Base-by-base conservation (phyloP, 345 rosid species). In the Microcos paniculata region DNA sequence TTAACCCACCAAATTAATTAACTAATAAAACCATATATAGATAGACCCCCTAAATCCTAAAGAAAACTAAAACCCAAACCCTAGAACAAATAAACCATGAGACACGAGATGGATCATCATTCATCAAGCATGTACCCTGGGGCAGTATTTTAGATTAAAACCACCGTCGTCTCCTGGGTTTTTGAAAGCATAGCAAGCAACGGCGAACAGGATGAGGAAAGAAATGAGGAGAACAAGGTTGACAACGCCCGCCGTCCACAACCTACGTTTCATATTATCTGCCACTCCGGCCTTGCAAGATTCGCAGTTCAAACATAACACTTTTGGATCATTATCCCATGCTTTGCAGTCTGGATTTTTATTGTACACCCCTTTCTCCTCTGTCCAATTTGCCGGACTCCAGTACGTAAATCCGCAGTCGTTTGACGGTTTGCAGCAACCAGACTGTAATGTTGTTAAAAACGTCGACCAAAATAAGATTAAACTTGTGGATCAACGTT, bases 251-350 rank as follows among this genome's bases (percentile, higher is more conserved):
- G 85, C 87, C 78, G 80, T 85, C 86, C 84, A 90, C 94, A 93
- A 90, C 53, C 85, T 83, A 6, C 56, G 73, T 84, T 83, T 91
- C 73, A 93, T 62, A 87, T 85, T 89, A 79, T 91, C 86, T n/a
- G 93, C 83, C 62, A 91, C 81, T 13, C 92, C 97, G 1, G 91
- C 99, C 80, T 95, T 95, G 93, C 98, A 95, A 0, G 99, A 80
- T 74, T 88, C 71, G 84, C 99, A 93, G 76, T 89, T 40, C 71
- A 80, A 95, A 84, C 99, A 95, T 11, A 91, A 82, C 46, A 77
- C 79, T 0, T 65, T 31, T 7, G 73, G 23, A 3, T 79, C 72
- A 42, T 71, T 90, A 30, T 51, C 72, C 98, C 98, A 93, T 1
- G 74, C 21, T 18, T 0, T 8, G 59, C 98, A 95, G 80, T 93